Conservation (phyloP, 1,139 yeast genomes). For the Candida smagusa region DNA sequence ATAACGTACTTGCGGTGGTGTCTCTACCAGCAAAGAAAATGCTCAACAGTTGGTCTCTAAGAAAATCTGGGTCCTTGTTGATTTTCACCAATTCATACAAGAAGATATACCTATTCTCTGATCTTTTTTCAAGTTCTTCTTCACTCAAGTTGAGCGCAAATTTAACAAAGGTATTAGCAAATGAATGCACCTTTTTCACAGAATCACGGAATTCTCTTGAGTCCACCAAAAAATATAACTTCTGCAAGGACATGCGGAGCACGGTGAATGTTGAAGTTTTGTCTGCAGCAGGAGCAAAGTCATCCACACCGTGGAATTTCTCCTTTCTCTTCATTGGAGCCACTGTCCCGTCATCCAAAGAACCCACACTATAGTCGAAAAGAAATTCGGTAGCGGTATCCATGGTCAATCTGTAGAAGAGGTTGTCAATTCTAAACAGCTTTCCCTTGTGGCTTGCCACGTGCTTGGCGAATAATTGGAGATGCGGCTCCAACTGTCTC, state of each 20-base stretch:
- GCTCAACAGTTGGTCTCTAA: conserved; percentile 43
- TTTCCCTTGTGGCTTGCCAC: conserved; percentile 22
- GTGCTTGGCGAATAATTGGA: conserved; percentile 37
- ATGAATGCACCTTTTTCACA: conserved; percentile 17
- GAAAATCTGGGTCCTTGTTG: conserved; percentile 38
- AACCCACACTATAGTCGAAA: conserved; percentile 33
- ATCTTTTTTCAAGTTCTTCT: conserved; percentile 34
- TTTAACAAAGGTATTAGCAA: conserved; percentile 30
- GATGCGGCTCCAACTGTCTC: conserved; percentile 44
- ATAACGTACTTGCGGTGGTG: conserved; percentile 44
- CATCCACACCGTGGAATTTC: conserved; percentile 19
- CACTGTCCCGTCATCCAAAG: conserved; percentile 28
- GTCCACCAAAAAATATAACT: conserved; percentile 26
- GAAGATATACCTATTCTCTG: conserved; percentile 37
- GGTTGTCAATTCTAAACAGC: conserved; percentile 34
- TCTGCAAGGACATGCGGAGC: conserved; percentile 28
- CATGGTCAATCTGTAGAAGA: conserved; percentile 37
- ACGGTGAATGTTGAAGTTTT: conserved; percentile 27
- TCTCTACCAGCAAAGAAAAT: conserved; percentile 46
- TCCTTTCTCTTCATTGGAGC: conserved; percentile 17
- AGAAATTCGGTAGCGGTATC: conserved; percentile 44
- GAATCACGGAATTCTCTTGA: conserved; percentile 27
- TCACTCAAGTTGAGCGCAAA: conserved; percentile 22
- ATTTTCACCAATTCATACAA: conserved; percentile 44
- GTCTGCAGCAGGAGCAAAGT: conserved; percentile 31